phyloP scores from a whole-genome alignment of 2,329 filamentous ascomycete genomes.

The Paraphaeosphaeria sporulosa region DNA sequence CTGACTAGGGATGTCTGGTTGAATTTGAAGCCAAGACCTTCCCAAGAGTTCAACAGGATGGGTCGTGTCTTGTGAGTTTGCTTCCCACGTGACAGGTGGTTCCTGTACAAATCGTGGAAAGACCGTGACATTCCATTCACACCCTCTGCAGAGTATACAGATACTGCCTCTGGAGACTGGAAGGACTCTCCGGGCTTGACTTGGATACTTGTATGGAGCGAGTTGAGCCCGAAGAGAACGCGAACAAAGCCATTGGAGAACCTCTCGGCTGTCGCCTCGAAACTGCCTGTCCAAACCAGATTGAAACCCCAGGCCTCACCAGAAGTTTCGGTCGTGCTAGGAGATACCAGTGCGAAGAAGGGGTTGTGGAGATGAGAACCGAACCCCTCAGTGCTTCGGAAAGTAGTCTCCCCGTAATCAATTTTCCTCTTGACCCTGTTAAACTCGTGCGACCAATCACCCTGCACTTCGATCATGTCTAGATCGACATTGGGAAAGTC shows the following conservation, averaged over 20 bases:
- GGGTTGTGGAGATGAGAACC: slow-evolving; percentile 71
- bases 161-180: slow-evolving; percentile 68
- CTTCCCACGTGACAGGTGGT: slow-evolving; percentile 67
- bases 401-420: slow-evolving; percentile 62
- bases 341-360: slow-evolving; percentile 65
- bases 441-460: slow-evolving; percentile 69
- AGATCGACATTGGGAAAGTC: slow-evolving; percentile 68
- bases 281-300: slow-evolving; percentile 70
- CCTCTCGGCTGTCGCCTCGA: slow-evolving; percentile 67
- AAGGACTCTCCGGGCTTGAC: slow-evolving; percentile 65
- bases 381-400: slow-evolving; percentile 68
- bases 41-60: slow-evolving; percentile 71
- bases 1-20: slow-evolving; percentile 64
- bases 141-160: slow-evolving; percentile 66
- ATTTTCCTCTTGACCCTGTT: slow-evolving; percentile 63
- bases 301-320: slow-evolving; percentile 72
- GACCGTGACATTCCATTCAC: slow-evolving; percentile 69
- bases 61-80: slow-evolving; percentile 62
- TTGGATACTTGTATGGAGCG: slow-evolving; percentile 66
- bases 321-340: slow-evolving; percentile 65
- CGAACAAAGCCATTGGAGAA: slow-evolving; percentile 68
- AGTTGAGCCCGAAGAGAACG: slow-evolving; percentile 67
- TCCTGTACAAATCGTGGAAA: slow-evolving; percentile 68
- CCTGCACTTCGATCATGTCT: slow-evolving; percentile 68
- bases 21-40: slow-evolving; percentile 67